Conservation (phyloP, 306 rosid species). For the Sechiopsis laciniata region DNA sequence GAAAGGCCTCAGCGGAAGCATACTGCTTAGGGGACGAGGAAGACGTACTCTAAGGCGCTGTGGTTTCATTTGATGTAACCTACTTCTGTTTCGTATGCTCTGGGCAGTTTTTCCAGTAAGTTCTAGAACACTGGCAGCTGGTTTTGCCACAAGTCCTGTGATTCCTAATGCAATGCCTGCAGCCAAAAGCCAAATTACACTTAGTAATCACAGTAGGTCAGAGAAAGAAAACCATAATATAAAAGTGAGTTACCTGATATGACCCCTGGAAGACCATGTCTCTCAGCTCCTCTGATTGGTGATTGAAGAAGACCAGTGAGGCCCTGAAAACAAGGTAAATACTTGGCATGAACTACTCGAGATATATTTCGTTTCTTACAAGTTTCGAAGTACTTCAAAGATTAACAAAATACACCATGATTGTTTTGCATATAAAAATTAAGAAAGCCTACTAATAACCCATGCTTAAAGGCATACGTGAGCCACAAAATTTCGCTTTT, state of each 20-base stretch:
- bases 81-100: constrained; percentile 85
- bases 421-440: background rate
- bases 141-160: constrained; percentile 87
- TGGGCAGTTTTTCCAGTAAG: constrained; percentile 89
- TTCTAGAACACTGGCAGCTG: constrained; percentile 95
- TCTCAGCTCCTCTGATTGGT: constrained; percentile 89
- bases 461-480: too few species aligned
- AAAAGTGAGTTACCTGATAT: constrained; percentile 52
- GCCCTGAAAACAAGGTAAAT: constrained; percentile 45
- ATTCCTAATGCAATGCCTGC: constrained; percentile 87
- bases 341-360: background rate
- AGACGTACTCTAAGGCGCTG: constrained; percentile 59
- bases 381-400: background rate
- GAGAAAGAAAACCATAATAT: background rate
- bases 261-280: constrained; percentile 97
- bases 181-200: constrained; percentile 9
- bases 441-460: too few species aligned
- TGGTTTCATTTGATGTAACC: constrained; percentile 50
- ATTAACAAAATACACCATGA: background rate
- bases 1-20: constrained; percentile 63
- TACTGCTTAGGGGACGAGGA: constrained; percentile 61
- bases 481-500: too few species aligned
- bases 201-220: background rate
- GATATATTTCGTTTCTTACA: background rate
- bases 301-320: constrained; percentile 97